Evolutionary conservation across 129 eudicot genomes (phyloP).

Genomic region (Dittrichia graveolens): DNA sequence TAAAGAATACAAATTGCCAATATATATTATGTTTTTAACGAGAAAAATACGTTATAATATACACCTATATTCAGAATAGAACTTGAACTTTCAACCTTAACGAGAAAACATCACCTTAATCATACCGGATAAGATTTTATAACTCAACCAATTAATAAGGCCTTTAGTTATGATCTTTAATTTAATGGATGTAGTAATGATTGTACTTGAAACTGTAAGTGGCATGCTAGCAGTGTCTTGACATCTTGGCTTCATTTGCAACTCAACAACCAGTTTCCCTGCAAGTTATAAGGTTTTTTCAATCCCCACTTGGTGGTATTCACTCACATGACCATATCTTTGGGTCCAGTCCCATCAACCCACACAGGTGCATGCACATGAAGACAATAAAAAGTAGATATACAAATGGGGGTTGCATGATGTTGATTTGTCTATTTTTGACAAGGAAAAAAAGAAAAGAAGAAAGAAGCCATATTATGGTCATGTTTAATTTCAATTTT

Average conservation of each 20-base stretch:
- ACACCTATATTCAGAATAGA: too few relatives aligned
- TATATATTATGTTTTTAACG: too few relatives aligned
- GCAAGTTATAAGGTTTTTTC: conserved; percentile 4
- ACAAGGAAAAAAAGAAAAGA: neutral
- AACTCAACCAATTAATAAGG: neutral
- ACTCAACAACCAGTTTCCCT: conserved; percentile 36
- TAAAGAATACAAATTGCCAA: too few relatives aligned
- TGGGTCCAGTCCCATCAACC: conserved; percentile 26
- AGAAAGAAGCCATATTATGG: too few relatives aligned
- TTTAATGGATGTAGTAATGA: neutral
- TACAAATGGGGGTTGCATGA: conserved; percentile 27
- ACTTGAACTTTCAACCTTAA: too few relatives aligned
- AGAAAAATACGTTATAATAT: too few relatives aligned
- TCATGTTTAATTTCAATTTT: too few relatives aligned
- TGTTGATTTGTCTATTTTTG: conserved; percentile 14
- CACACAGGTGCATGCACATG: conserved; percentile 32
- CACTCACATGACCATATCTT: conserved; percentile 27
- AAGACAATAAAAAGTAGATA: conserved; percentile 33
- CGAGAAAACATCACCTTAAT: too few relatives aligned
- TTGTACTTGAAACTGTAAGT: conserved; percentile 9
- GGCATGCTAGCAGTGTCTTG: conserved; percentile 4
- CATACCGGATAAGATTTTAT: too few relatives aligned
- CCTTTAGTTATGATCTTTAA: neutral
- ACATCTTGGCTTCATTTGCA: conserved; percentile 38
- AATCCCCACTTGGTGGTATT: conserved; percentile 7